Base-by-base conservation (phyloP, 2,329 filamentous ascomycete genomes). In the Fusarium proliferatum region DNA sequence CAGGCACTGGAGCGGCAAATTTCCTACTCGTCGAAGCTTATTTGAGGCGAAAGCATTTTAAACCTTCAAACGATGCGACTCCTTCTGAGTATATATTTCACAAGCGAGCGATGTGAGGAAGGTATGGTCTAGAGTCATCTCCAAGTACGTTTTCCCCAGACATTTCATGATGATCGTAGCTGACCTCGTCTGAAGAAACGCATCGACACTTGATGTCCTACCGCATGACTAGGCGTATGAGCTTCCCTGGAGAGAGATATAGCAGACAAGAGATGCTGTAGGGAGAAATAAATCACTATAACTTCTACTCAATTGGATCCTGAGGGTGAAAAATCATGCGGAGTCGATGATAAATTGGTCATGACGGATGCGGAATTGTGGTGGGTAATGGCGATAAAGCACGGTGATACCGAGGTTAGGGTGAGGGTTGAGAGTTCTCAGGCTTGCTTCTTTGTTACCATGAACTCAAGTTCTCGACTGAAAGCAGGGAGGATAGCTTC, bases 311-410 rank as follows among this genome's bases (percentile, higher is more conserved):
- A 42, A 16, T 42, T 42, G 6, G n/a, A 16, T 7, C n/a, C 13
- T 9, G 5, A 23, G 9, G 41, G n/a, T 23, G 41, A 9, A 42
- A 42, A 42, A 4, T 2, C 3, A 26, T 45, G 23, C 2, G 43
- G 23, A 46, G 17, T 19, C 17, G 11, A 28, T 46, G 23, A 21
- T 28, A 8, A 28, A 3, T 28, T 9, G 13, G 43, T 46, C 23
- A 46, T 12, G 46, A 2, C 1, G 16, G 23, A 12, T 6, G 1
- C 16, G 2, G 16, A 5, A n/a, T 23, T 33, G 6, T 16, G n/a
- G 6, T 13, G 2, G n/a, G 1, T 6, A 13, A 34, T 10, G 5
- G 30, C 3, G 4, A 51, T 34, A 10, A 5, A 34, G 11, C n/a
- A 34, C 11, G 1, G 11, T 7, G 7, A 19, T 15, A 17, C 11